A percentile compares a stretch with the other conserved stretches of the same genome.
Conservation (phyloP, 139 green algal species). For the Chlamydomonas sp. region DNA sequence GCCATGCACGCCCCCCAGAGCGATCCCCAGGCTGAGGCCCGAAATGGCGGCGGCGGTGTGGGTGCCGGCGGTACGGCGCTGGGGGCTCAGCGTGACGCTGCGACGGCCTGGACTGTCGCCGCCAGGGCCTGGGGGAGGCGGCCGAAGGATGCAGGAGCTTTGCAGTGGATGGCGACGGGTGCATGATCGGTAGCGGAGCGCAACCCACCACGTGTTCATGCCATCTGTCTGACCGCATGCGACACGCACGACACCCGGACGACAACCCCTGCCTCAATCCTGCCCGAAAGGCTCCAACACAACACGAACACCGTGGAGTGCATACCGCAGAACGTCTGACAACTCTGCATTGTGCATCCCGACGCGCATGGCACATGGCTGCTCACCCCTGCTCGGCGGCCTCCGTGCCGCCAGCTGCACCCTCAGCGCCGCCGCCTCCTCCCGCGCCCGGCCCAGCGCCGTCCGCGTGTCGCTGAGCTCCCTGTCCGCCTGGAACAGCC, state of each 20-base stretch:
- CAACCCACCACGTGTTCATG: too few species aligned
- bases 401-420: conserved; percentile 1
- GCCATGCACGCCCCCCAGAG: conserved; percentile 7
- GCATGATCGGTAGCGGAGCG: too few species aligned
- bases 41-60: conserved; percentile 5
- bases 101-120: conserved; percentile 20
- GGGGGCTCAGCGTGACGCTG: conserved; percentile 28
- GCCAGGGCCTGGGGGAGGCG: background rate
- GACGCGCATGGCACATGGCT: background rate
- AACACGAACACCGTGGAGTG: too few species aligned
- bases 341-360: background rate
- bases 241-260: too few species aligned
- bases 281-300: too few species aligned
- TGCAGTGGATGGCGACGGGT: background rate
- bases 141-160: background rate
- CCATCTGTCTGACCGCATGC: too few species aligned
- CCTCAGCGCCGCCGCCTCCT: conserved; percentile 21
- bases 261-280: too few species aligned
- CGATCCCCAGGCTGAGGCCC: conserved; percentile 21
- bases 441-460: background rate
- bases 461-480: conserved; percentile 13
- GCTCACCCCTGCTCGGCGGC: conserved; percentile 25
- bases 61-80: background rate
- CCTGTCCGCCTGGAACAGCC: conserved; percentile 13
- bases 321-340: too few species aligned